Evolutionary conservation across 2,329 filamentous ascomycete genomes (phyloP), one percentile per base, ranked within the genome.

Genomic region (Penicillium sp.): DNA sequence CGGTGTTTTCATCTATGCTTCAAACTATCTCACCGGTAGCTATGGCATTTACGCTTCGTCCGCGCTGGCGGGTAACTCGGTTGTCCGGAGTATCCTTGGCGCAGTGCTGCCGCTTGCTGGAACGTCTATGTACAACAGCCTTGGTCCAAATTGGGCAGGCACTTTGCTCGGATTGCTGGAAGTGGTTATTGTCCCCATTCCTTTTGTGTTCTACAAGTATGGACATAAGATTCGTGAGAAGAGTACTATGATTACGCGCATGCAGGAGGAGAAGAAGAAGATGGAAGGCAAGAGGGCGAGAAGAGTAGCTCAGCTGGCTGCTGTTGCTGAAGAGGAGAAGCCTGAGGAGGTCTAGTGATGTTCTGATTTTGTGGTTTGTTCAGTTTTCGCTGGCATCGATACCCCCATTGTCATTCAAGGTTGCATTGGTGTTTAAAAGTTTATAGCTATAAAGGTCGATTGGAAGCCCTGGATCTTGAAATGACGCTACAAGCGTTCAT

Each of bases 31-130:
- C 3, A 89, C 90, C 0, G 82, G 88, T 46, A 85, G 86, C 6
- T 95, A 95, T 63, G 87, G 87, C 4, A 88, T 94, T 63, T 95
- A 92, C 68, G 86, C 90, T 1, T 90, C 91, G 0, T 89, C 85
- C 2, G 90, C 91, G 0, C 78, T 95, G 31, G 90, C 90, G 0
- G 89, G 89, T 0, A 95, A 94, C 63, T 84, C 88, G 0, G 88
- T 95, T 2, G 79, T 90, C 15, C 79, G 91, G 31, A 88, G 84
- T 54, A 69, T 89, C 6, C 79, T 92, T 52, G 91, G 90, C n/a
- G 91, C 87, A n/a, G 82, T 85, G 0, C 76, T 95, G 11, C 91
- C 91, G 0, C 78, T 95, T 0, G 89, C 89, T 2, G 90, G 89
- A 0, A 82, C 88, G 0, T 79, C 81, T 23, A 86, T 96, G 83